Percentiles rank a stretch among this genome's conserved stretches.
These are phyloP conservation scores for Eruca vesicaria DNA, from an alignment of 441 rosid species.

Conservation along the genomic window DNA sequence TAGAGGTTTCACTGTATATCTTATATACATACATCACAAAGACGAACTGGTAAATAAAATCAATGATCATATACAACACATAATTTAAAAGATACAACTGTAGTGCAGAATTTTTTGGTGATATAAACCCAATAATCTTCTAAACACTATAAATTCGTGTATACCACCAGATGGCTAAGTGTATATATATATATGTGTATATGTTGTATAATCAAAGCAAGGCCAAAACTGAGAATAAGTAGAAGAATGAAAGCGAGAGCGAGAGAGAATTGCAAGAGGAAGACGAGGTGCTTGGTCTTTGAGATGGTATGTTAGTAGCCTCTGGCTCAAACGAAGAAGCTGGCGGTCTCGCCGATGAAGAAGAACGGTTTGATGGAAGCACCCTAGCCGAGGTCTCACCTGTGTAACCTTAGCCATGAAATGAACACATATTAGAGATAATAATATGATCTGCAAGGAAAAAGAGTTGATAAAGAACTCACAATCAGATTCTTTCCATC, in stretches of 20 bases:
- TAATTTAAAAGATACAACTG: background rate
- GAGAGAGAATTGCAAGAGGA: constrained; percentile 21
- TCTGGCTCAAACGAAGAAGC: constrained; percentile 61
- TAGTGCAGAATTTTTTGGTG: background rate
- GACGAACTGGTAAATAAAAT: background rate
- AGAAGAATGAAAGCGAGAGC: constrained; percentile 18
- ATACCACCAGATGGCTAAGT: background rate
- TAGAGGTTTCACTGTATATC: no score
- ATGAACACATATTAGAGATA: background rate
- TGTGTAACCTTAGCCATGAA: constrained; percentile 27
- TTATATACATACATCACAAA: background rate
- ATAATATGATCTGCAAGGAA: background rate
- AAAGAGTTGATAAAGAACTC: constrained; percentile 36
- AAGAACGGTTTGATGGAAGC: constrained; percentile 44
- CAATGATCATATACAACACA: constrained; percentile 22
- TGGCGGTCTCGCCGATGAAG: constrained; percentile 48
- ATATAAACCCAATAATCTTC: constrained; percentile 9
- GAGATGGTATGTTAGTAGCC: constrained; percentile 48
- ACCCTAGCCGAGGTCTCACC: constrained; percentile 37
- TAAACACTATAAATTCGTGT: constrained; percentile 26
- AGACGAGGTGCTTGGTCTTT: constrained; percentile 32
- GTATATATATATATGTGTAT: background rate
- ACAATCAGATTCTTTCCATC: constrained; percentile 88
- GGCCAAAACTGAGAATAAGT: constrained; percentile 30
- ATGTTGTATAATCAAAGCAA: constrained; percentile 9